Base-by-base conservation (phyloP, 1,284 basidiomycete species). In the Mycena sp. region DNA sequence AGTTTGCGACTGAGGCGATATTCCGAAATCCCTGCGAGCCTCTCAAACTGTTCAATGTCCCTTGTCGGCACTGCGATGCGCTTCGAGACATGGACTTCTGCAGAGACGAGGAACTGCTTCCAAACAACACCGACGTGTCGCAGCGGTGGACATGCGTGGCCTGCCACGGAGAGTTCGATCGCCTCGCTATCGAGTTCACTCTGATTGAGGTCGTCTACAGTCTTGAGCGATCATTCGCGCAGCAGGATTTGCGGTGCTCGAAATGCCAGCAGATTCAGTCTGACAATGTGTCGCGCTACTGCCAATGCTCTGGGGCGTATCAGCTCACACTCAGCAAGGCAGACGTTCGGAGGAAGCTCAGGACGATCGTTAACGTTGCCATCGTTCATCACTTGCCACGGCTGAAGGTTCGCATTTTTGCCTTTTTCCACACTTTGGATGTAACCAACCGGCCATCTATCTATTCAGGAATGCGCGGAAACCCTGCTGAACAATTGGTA, bases 21-120 rank as follows among this genome's bases (percentile, higher is more conserved):
- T 98, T 96, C 83, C 87, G 88, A 59, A 97, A 98, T 73, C 97
- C 97, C 0, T 99, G 97, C 80, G 92, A 98, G 72, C 90, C 95
- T 3, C 87, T 99, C 65, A 91, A 92, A 69, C 78, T 99, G 26
- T 85, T 90, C 25, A 94, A 94, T 74, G 92, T 99, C 26, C 93
- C 96, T 26, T 99, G 98, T 76, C 87, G 86, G 56, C 88, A 92
- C 72, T 99, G 98, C 80, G 96, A 96, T 76, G 83, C 86, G 23
- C 86, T 97, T 63, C 88, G 94, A 19, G 95, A 96, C 75, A 93
- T 99, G 69, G 97, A 99, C 75, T 91, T 99, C 69, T 98, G 96
- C 74, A 87, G 96, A n/a, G 96, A 98, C 76, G 84, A 90, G 6
- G 94, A 96, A 66, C 85, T 98, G 43, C 81, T 95, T 52, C 91